Base-by-base conservation (phyloP, 1,284 basidiomycete genomes). In the Neonothopanus nambi region DNA sequence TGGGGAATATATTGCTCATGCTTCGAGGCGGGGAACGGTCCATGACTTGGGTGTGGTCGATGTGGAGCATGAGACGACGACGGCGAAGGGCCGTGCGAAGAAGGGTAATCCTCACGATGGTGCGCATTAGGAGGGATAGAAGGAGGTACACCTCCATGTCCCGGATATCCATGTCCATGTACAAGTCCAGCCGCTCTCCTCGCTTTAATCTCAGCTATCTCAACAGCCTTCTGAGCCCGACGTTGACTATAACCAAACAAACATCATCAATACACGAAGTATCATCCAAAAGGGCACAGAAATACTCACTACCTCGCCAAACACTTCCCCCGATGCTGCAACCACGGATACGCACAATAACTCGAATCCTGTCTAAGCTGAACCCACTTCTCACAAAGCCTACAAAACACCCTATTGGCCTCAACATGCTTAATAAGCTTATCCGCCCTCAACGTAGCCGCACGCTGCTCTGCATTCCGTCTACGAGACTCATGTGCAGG, bases 271-370 rank as follows among this genome's bases (percentile, higher is more conserved):
- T n/a, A n/a, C n/a, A n/a, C n/a, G n/a, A n/a, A n/a, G n/a, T n/a
- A 13, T 17, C 23, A 36, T 20, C 20, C 18, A 20, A 20, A 12
- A 21, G 49, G 61, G 44, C 51, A 57, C 37, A 45, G 47, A 55
- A 58, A 44, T 18, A 82, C 84, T 63, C 63, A 89, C 87, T 82
- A 76, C 64, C 84, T 70, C 26, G 80, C 77, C 39, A 87, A 63
- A 69, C 87, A 89, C 66, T 88, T 89, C 38, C 74, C 78, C n/a
- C 84, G 77, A 64, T 89, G 87, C 66, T 88, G 85, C 51, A 81
- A 63, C 87, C 87, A 89, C 21, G 87, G 87, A 65, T 89, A 87
- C 45, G 86, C 84, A 58, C 87, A 89, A 65, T 83, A 89, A 42
- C 80, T 81, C 55, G 76, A 79, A 60, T 89, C 87, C 64, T 89